Evolutionary conservation across 768 basidiomycete species (phyloP).

Genomic region (Trametes villosa): DNA sequence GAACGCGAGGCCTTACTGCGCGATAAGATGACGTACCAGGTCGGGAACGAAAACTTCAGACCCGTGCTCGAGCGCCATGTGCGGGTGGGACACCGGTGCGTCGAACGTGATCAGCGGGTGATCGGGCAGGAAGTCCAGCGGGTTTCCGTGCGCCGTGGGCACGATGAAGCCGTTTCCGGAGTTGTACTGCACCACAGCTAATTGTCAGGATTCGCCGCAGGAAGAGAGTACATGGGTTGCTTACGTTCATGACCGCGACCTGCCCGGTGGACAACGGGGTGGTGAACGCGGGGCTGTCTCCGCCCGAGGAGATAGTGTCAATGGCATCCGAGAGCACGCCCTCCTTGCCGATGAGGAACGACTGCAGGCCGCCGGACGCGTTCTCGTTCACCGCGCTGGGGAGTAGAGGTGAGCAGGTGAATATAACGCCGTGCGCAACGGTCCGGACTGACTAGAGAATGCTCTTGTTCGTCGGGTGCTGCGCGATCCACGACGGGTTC

Average conservation of each 20-base stretch:
- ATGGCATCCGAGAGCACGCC: conserved; percentile 50
- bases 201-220: neutral
- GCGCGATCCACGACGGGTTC: conserved; percentile 64
- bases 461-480: conserved; percentile 57
- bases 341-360: conserved; percentile 52
- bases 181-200: conserved; percentile 43
- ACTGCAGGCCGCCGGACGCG: conserved; percentile 50
- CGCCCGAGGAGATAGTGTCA: conserved; percentile 53
- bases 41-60: conserved; percentile 67
- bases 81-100: conserved; percentile 59
- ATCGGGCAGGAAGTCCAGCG: conserved; percentile 37
- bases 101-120: conserved; percentile 60
- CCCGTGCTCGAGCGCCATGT: conserved; percentile 62
- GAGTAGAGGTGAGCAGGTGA: neutral
- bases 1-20: neutral
- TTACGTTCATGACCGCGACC: conserved; percentile 63
- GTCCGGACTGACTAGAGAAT: conserved; percentile 59
- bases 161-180: conserved; percentile 60
- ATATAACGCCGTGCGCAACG: neutral
- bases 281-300: conserved; percentile 56
- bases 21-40: conserved; percentile 46
- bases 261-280: conserved; percentile 55
- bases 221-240: conserved; percentile 18
- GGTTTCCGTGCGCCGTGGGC: conserved; percentile 44
- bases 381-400: conserved; percentile 65